These are phyloP conservation scores for Boletus tomentosulus DNA, from an alignment of 768 basidiomycete genomes.

Conservation along the genomic window DNA sequence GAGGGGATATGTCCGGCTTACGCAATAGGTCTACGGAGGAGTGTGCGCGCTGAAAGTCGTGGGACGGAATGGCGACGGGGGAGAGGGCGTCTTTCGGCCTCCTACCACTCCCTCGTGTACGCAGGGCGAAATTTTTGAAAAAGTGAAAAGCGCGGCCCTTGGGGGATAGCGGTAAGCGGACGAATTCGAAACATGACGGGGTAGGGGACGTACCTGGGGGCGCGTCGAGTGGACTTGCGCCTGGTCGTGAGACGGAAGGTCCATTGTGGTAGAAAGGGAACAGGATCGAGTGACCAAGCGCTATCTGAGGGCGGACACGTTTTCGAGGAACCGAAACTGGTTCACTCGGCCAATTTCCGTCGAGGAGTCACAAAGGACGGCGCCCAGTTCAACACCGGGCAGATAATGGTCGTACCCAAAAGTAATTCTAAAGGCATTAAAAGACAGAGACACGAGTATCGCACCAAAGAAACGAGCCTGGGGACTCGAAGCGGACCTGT, in stretches of 20 bases:
- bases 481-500: conserved; percentile 7
- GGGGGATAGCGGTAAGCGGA: conserved; percentile 1
- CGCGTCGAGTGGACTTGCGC: conserved; percentile 19
- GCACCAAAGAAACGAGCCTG: conserved; percentile 11
- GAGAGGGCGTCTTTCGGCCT: conserved; percentile 28
- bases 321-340: conserved; percentile 22
- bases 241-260: conserved; percentile 22
- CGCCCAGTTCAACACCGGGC: neutral
- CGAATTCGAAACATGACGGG: conserved; percentile 12
- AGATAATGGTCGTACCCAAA: neutral
- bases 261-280: conserved; percentile 22
- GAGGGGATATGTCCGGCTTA: conserved; percentile 21
- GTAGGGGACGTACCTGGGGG: conserved; percentile 27
- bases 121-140: conserved; percentile 35
- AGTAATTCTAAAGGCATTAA: neutral
- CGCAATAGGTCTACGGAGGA: conserved; percentile 34
- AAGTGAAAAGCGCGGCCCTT: conserved; percentile 36
- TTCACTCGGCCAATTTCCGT: conserved; percentile 18
- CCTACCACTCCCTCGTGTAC: conserved; percentile 30
- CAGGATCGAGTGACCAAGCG: conserved; percentile 7
- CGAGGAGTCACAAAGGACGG: neutral
- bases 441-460: conserved; percentile 2
- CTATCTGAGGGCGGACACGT: conserved; percentile 26
- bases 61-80: conserved; percentile 21
- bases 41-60: conserved; percentile 23